Evolutionary conservation across 495 filamentous ascomycete genomes (phyloP).

Genomic region (Cercophora scortea): DNA sequence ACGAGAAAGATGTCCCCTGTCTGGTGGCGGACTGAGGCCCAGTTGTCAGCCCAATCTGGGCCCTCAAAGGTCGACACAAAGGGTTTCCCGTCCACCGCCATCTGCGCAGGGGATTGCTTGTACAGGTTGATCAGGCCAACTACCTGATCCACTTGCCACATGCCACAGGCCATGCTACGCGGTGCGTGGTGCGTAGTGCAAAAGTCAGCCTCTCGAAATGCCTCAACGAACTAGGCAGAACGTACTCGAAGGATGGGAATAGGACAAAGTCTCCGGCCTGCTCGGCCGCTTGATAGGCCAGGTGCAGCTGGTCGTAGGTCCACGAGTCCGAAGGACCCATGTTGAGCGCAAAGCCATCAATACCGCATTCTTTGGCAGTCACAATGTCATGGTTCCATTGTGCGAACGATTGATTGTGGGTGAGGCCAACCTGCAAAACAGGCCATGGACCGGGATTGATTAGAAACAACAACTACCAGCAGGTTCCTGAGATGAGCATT

Average conservation of each 20-base stretch:
- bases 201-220: not conserved
- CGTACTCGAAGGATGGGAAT: conserved; percentile 61
- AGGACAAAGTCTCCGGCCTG: conserved; percentile 46
- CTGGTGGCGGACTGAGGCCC: conserved; percentile 46
- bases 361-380: conserved; percentile 51
- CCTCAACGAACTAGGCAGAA: not conserved
- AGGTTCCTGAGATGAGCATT: not conserved
- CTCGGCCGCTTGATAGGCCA: conserved; percentile 51
- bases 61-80: conserved; percentile 73
- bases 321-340: conserved; percentile 47
- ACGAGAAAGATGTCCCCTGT: conserved; percentile 50
- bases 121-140: conserved; percentile 50
- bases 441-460: too few species aligned
- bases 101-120: conserved; percentile 43
- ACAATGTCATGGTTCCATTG: conserved; percentile 56
- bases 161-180: conserved; percentile 35
- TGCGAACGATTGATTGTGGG: conserved; percentile 29
- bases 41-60: conserved; percentile 45
- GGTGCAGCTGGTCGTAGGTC: conserved; percentile 39
- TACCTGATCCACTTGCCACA: conserved; percentile 50
- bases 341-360: conserved; percentile 70
- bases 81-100: conserved; percentile 45
- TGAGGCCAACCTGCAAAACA: conserved; percentile 30
- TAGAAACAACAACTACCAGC: not conserved
- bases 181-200: too few species aligned